Evolutionary conservation across 805 yeast species (phyloP).

Genomic region (Grigorovia humatica): DNA sequence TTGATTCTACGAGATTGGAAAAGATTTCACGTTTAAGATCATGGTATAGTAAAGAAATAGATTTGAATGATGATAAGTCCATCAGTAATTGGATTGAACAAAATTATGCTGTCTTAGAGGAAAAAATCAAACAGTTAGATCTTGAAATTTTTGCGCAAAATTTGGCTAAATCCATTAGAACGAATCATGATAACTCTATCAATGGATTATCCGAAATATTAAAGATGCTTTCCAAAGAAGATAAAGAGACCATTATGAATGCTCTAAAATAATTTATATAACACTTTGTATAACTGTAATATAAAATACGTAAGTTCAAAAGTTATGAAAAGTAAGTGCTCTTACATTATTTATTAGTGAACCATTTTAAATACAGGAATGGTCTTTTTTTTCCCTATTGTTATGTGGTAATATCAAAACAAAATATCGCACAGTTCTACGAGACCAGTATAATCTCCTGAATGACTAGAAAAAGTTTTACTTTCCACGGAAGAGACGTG

Average conservation of each 20-base stretch:
- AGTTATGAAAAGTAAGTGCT: not conserved
- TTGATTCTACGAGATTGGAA: constrained; percentile 59
- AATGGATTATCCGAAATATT: constrained; percentile 47
- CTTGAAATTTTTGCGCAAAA: constrained; percentile 56
- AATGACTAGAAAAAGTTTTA: no score
- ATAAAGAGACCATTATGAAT: constrained; percentile 36
- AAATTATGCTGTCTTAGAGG: constrained; percentile 54
- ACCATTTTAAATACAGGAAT: no score
- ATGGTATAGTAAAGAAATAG: constrained; percentile 67
- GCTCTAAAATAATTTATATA: constrained; percentile 22
- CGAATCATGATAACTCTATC: constrained; percentile 42
- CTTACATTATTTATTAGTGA: no score
- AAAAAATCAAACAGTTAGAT: constrained; percentile 52
- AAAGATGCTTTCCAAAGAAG: constrained; percentile 43
- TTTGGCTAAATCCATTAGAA: constrained; percentile 48
- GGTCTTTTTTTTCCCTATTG: no score
- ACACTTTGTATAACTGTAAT: not conserved
- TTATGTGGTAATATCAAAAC: no score
- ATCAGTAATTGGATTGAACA: constrained; percentile 83
- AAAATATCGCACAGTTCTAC: no score
- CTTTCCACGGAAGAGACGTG: no score
- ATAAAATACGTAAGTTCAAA: not conserved
- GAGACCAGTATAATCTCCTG: no score
- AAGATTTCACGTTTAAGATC: constrained; percentile 78
- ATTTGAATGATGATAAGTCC: constrained; percentile 60